Evolutionary conservation across 1,284 basidiomycete species (phyloP), one percentile per base, ranked within the genome.

Genomic region (Ustilago curta): DNA sequence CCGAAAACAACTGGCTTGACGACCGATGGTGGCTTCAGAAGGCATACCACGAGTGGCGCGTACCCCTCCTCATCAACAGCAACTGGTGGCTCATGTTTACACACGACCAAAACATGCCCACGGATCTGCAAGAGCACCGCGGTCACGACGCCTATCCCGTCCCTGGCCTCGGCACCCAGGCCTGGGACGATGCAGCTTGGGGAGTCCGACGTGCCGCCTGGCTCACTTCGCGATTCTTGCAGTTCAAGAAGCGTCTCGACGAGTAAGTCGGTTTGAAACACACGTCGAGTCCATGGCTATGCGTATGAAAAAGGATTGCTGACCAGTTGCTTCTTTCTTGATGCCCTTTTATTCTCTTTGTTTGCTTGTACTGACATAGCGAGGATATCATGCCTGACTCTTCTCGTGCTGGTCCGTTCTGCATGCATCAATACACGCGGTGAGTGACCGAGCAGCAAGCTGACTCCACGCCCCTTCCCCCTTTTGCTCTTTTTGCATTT

Each of bases 81-180:
- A 97, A 98, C 83, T 98, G 95, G 95, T 98, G 95, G 95, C 88
- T 97, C 47, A 88, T 93, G n/a, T 93, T 95, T 83, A 85, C 86
- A 39, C 85, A 87, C 47, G 89, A 90, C 82, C 78, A 85, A 16
- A 82, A 80, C 63, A 87, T 88, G 57, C 87, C 88, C 64, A 40
- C 51, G n/a, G 73, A 63, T 50, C 68, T 64, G 23, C 81, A 42
- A 55, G 78, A 59, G 60, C 76, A 61, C 58, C 68, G 25, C 63
- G 84, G 78, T 18, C 78, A 82, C 75, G 82, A 74, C 16, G 82
- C 84, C 35, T 76, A 75, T 8, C 78, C 78, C 51, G 51, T 77
- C 45, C 25, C 49, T 23, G 76, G 77, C 8, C 57, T 71, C 25
- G 66, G 63, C 4, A 49, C 52, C 12, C 78, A 71, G 65, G 76